Base-by-base conservation (phyloP, 2,329 filamentous ascomycete species). In the Fusarium hostae region DNA sequence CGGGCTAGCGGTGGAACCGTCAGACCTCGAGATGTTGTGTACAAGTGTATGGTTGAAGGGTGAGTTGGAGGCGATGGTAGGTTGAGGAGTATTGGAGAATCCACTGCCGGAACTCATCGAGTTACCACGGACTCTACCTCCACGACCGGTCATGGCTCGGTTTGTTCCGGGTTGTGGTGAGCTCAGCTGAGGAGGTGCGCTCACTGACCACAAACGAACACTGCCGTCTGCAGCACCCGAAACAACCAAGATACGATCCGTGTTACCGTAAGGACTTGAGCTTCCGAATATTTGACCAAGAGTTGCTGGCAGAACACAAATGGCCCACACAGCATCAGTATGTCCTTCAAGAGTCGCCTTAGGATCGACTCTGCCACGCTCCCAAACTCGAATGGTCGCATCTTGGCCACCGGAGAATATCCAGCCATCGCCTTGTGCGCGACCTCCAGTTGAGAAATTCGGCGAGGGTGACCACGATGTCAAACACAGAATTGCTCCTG, bases 341-440 rank as follows among this genome's bases (percentile, higher is more conserved):
- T 98, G 96, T 2, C 95, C 95, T 73, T 98, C 94, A 7, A 99
- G 86, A 1, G 94, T 97, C 4, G 94, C 94, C 81, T 98, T 98
- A 11, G 96, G 94, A 79, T 98, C 96, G 35, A 99, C 94, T 50
- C 95, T 87, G 32, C 95, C 95, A 55, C 95, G 90, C 81, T 99
- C 95, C 96, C 96, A 99, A 1, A 99, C 94, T 34, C 95, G 90
- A 40, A 99, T 91, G 10, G 94, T 97, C 22, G 93, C 90, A 81
- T 99, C 96, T 80, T 98, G 94, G 7, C 96, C 96, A 67, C 96
- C 96, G 9, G 95, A 98, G 81, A 99, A 99, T 72, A 99, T 95
- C 96, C 96, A 99, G 32, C 96, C 96, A 76, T 98, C 96, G 35
- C 95, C 95, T 75, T 92, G 90, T 11, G 93, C 94, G 70, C 95